These are phyloP conservation scores for Lindgomyces ingoldianus DNA, from an alignment of 495 filamentous ascomycete species.

Conservation along the genomic window DNA sequence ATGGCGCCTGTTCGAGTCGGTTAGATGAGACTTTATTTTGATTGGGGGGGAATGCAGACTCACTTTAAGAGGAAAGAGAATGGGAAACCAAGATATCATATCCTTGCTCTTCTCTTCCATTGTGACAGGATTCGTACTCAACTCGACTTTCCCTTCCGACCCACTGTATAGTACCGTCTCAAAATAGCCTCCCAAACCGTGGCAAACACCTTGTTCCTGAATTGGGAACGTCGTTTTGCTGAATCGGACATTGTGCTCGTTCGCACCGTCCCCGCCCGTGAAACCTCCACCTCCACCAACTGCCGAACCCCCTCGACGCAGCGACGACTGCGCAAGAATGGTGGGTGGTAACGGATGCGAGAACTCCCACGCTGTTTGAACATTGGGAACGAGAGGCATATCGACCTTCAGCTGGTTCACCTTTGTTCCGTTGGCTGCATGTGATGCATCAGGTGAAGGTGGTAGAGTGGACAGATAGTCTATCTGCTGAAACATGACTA, in stretches of 20 bases:
- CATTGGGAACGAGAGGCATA: conserved; percentile 54
- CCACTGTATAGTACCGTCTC: conserved; percentile 82
- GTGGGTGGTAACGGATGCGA: conserved; percentile 55
- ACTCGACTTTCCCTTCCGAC: conserved; percentile 61
- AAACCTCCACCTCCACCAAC: conserved; percentile 49
- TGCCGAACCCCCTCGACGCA: conserved; percentile 60
- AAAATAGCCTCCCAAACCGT: conserved; percentile 93
- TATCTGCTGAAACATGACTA: conserved; percentile 86
- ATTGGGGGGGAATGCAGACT: neutral
- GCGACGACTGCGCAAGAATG: conserved; percentile 55
- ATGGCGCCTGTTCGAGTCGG: conserved; percentile 61
- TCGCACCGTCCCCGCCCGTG: conserved; percentile 57
- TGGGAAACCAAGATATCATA: conserved; percentile 99
- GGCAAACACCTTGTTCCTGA: conserved; percentile 74
- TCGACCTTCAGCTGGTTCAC: conserved; percentile 25
- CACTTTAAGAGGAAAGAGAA: conserved; percentile 96
- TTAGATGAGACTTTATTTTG: neutral
- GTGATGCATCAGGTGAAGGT: neutral
- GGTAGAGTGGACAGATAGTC: conserved; percentile 68
- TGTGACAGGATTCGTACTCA: conserved; percentile 89
- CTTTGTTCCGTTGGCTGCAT: conserved; percentile 12
- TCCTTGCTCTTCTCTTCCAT: conserved; percentile 90
- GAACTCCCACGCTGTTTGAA: conserved; percentile 73
- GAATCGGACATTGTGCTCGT: conserved; percentile 84
- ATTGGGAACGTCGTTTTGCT: conserved; percentile 73